phyloP scores from a whole-genome alignment of 2,329 filamentous ascomycete species.

The Myriangium duriaei region DNA sequence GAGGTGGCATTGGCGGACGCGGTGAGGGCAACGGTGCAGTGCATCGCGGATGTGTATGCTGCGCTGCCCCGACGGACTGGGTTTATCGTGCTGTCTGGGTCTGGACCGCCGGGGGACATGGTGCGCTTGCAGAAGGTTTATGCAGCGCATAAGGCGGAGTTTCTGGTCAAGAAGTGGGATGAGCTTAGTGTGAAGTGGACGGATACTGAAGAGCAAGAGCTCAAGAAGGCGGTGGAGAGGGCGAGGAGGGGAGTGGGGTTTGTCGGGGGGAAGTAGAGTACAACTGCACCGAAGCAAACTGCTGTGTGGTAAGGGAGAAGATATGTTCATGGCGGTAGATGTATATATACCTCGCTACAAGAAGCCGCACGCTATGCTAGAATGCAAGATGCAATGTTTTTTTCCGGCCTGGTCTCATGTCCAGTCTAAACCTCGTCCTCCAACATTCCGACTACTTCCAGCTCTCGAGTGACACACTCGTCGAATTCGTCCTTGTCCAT shows the following conservation, averaged over 20 bases:
- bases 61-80: conserved; percentile 46
- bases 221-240: conserved; percentile 42
- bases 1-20: conserved; percentile 29
- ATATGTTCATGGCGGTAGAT: no score
- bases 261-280: conserved; percentile 41
- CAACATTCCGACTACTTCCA: conserved; percentile 57
- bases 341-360: no score
- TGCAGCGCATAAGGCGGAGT: conserved; percentile 44
- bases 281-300: no score
- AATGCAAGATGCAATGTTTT: neutral
- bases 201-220: conserved; percentile 47
- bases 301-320: no score
- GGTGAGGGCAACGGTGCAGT: conserved; percentile 37
- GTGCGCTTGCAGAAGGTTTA: conserved; percentile 44
- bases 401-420: no score
- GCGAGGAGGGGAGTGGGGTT: conserved; percentile 49
- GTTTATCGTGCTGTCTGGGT: conserved; percentile 52
- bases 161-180: conserved; percentile 49
- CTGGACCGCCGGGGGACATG: conserved; percentile 47
- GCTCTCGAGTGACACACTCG: conserved; percentile 55
- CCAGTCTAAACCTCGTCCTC: conserved; percentile 35
- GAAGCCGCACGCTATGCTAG: neutral
- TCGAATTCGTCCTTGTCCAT: conserved; percentile 68
- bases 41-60: conserved; percentile 42
- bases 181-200: conserved; percentile 52